Evolutionary conservation across 495 filamentous ascomycete species (phyloP), one percentile per base, ranked within the genome.

Genomic region (Collariella sp.): DNA sequence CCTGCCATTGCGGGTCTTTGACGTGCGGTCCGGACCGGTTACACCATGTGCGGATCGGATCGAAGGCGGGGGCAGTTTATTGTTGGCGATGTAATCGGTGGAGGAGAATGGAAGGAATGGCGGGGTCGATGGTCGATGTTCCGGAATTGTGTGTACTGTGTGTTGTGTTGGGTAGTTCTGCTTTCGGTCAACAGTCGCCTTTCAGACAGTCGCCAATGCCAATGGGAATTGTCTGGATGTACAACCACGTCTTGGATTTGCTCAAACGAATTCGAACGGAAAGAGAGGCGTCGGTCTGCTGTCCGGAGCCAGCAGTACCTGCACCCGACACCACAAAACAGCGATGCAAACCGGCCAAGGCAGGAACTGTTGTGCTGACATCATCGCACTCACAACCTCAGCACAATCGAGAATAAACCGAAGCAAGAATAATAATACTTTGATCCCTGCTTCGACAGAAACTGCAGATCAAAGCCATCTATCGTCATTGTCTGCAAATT

Each of bases 1-100:
- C 42, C 67, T 23, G 60, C 57, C 65, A 68, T 67, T 61, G 36
- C 46, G 43, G 22, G 5, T 16, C n/a, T n/a, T 22, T 26, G 46
- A 45, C 31, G 34, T 51, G 43, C 23, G 2, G 40, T 15, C 15
- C 18, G 18, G 35, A 33, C n/a, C 0, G 31, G 48, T 56, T 53
- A 54, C 39, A 59, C 39, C 45, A 58, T 53, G 26, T 7, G 51
- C 16, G 15, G 35, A 45, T n/a, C 26, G 44, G 18, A 29, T 13
- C 44, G 24, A 29, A 19, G 5, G 10, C 11, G 40, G 35, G 15
- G 43, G 22, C 20, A 22, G 19, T n/a, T 33, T 31, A 9, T 31
- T 4, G 12, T 47, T 4, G 34, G 34, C 35, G 24, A 23, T 36
- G 6, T 1, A 23, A 15, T 13, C 38, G 23, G 49, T 20, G 38